phyloP scores from a whole-genome alignment of 106 monocot genomes.

The Acanthochlamys bracteata region DNA sequence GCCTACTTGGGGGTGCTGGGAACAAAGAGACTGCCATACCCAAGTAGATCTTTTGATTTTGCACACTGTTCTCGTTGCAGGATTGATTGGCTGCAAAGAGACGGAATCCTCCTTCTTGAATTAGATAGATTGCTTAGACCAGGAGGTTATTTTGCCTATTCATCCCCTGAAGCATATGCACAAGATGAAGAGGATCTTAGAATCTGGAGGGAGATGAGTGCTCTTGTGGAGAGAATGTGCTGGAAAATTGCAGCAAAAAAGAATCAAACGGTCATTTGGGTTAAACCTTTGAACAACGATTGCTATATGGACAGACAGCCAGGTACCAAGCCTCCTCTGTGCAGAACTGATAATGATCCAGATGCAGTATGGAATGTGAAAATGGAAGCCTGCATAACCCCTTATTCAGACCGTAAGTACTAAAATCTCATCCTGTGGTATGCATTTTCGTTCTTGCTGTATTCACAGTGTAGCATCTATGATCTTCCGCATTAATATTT shows the following conservation, averaged over 20 bases:
- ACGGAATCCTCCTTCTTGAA: slow-evolving; percentile 72
- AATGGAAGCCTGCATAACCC: slow-evolving; percentile 72
- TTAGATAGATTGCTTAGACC: slow-evolving; percentile 78
- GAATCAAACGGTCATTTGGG: slow-evolving; percentile 82
- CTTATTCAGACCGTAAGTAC: slow-evolving; percentile 64
- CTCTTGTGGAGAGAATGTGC: slow-evolving; percentile 73
- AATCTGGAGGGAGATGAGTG: slow-evolving; percentile 77
- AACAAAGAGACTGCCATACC: slow-evolving; percentile 73
- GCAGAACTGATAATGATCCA: slow-evolving; percentile 46
- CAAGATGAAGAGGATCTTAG: slow-evolving; percentile 58
- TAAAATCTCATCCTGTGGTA: neutral
- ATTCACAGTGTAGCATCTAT: too few species aligned
- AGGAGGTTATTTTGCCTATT: slow-evolving; percentile 81
- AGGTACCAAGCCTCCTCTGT: slow-evolving; percentile 48
- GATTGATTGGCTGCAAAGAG: slow-evolving; percentile 91
- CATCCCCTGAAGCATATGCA: slow-evolving; percentile 90
- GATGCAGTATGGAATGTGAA: slow-evolving; percentile 79
- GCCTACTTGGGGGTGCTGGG: slow-evolving; percentile 72
- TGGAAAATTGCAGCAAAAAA: slow-evolving; percentile 81
- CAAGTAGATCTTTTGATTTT: slow-evolving; percentile 76
- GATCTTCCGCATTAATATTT: too few species aligned
- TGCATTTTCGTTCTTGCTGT: too few species aligned
- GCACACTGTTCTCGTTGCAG: slow-evolving; percentile 92
- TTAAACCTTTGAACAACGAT: slow-evolving; percentile 61
- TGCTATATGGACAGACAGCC: slow-evolving; percentile 65